These are phyloP conservation scores for Camelina laxa DNA, from an alignment of 345 rosid species.

Conservation along the genomic window DNA sequence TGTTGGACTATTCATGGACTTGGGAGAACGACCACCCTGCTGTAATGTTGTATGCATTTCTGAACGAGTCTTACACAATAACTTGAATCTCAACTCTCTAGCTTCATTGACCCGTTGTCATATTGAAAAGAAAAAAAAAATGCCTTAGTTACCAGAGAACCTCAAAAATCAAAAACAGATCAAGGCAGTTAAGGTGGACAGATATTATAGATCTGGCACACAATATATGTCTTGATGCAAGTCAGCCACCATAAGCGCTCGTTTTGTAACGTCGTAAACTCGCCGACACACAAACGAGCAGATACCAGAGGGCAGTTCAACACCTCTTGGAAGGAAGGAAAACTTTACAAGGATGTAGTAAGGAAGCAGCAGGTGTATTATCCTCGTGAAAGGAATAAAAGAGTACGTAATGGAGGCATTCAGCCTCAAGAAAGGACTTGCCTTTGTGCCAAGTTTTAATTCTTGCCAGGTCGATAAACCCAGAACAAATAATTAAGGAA, in stretches of 20 bases:
- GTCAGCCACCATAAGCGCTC: constrained; percentile 93
- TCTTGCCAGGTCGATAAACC: constrained; percentile 91
- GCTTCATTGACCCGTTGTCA: too few relatives aligned
- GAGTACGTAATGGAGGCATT: constrained; percentile 92
- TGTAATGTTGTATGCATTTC: constrained; percentile 87
- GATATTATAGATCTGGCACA: constrained; percentile 61
- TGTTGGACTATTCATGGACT: constrained; percentile 73
- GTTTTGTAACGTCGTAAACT: constrained; percentile 77
- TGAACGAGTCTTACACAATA: constrained; percentile 62
- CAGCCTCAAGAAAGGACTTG: constrained; percentile 75
- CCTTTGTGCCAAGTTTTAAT: constrained; percentile 86
- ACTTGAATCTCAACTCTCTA: constrained; percentile 80
- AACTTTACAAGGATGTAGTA: constrained; percentile 97
- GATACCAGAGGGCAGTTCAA: constrained; percentile 76
- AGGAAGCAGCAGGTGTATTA: constrained; percentile 82
- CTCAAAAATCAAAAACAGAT: background rate
- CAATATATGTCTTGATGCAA: constrained; percentile 79
- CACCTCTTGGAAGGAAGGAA: constrained; percentile 83
- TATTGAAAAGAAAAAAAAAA: constrained; percentile 46
- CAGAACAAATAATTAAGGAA: too few relatives aligned
- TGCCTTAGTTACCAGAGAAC: background rate
- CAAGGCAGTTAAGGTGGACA: background rate
- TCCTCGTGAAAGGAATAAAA: constrained; percentile 96
- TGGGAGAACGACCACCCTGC: constrained; percentile 86
- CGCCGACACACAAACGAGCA: constrained; percentile 84